Evolutionary conservation across 305 asterid genomes (phyloP), one percentile per base, ranked within the genome.

Genomic region (Fraxinus baroniana): DNA sequence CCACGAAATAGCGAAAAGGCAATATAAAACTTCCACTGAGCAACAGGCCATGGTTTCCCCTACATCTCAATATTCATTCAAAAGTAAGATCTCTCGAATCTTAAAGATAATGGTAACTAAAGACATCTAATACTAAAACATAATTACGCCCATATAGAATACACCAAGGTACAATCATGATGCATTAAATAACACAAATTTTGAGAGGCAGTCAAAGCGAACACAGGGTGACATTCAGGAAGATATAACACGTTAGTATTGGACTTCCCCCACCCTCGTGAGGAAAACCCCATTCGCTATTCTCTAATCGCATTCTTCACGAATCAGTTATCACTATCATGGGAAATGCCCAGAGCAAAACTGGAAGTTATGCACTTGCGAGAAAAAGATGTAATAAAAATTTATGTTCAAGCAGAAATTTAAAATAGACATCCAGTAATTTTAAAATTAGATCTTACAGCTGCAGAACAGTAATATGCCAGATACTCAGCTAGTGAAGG

Each of bases 1-100:
- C 91, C 98, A 62, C 99, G 98, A 86, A 96, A 96, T 80, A 96
- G 86, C 7, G 98, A 92, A 85, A 96, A 96, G 78, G 99, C 97
- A 62, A 96, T 81, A 81, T 94, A 96, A 81, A 94, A 96, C 89
- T 92, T 96, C 99, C 99, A 96, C 22, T 91, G 86, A 85, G 89
- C 85, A 37, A 86, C 93, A 55, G 98, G 98, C 99, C 98, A 96
- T 68, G 92, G 93, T 86, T 88, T 96, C 88, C 97, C 98, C 98
- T 96, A 83, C 52, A 84, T 73, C 41, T 41, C 78, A 87, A 82
- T 64, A 60, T 41, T 80, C 52, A 83, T 77, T 74, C 73, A 85
- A 76, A 81, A 33, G 76, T 79, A 83, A 82, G 84, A 80, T n/a
- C 74, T 37, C 17, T 17, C 44, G 26, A 80, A 68, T 78, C 80